phyloP scores from a whole-genome alignment of 83 land plant species.

The Picea abies region DNA sequence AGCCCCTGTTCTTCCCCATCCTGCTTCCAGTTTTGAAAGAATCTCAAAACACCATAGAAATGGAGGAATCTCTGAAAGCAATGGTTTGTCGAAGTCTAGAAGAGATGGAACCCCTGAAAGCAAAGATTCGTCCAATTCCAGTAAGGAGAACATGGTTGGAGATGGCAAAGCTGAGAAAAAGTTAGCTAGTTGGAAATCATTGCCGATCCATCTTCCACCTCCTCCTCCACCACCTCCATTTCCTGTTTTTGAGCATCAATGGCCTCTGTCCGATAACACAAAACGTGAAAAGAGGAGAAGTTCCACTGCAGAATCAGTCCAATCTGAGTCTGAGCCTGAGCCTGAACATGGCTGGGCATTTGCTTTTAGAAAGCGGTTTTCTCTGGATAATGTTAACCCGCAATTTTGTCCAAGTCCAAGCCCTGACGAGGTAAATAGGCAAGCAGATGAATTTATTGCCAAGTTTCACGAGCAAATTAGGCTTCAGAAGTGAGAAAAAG shows the following conservation, averaged over 20 bases:
- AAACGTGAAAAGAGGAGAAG: background rate
- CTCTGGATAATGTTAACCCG: background rate
- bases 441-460: conserved; percentile 16
- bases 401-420: conserved; percentile 9
- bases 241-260: background rate
- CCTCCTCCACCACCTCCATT: conserved; percentile 14
- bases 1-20: background rate
- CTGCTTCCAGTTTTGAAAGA: background rate
- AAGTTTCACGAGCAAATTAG: background rate
- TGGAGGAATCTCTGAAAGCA: background rate
- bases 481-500: background rate
- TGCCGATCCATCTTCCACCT: background rate
- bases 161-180: background rate
- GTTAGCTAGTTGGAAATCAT: conserved; percentile 7
- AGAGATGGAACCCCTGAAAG: background rate
- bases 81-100: background rate
- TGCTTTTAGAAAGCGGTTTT: conserved; percentile 6
- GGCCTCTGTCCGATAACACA: background rate
- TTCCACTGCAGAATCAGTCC: background rate
- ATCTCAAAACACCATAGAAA: background rate
- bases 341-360: conserved; percentile 1
- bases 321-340: background rate
- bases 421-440: conserved; percentile 12
- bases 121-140: background rate
- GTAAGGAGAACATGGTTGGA: background rate